Evolutionary conservation across 768 basidiomycete species (phyloP).

Genomic region (Tricholoma hemisulphureum): DNA sequence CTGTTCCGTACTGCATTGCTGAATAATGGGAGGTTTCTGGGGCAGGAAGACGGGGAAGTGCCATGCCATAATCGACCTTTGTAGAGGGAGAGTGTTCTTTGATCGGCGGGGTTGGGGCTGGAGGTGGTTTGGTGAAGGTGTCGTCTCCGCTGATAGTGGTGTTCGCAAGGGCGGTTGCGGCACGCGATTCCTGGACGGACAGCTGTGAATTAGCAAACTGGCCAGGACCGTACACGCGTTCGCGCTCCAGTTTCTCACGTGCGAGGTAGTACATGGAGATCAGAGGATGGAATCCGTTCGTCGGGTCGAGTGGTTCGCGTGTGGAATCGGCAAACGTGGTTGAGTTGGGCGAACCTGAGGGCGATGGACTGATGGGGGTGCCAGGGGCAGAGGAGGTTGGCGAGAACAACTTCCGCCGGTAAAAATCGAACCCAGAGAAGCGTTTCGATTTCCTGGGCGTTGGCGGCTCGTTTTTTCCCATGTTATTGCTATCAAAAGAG

Average conservation of each 20-base stretch:
- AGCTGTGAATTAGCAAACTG: conserved; percentile 92
- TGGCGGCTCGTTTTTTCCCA: conserved; percentile 41
- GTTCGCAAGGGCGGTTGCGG: conserved; percentile 7
- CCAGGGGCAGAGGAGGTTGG: conserved; percentile 49
- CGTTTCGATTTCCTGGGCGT: conserved; percentile 70
- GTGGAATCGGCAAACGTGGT: conserved; percentile 44
- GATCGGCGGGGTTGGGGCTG: conserved; percentile 22
- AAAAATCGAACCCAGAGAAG: conserved; percentile 96
- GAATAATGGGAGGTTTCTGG: conserved; percentile 82
- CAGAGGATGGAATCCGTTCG: conserved; percentile 89
- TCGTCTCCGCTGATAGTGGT: not conserved
- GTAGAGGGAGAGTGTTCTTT: conserved; percentile 30
- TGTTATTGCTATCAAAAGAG: conserved; percentile 51
- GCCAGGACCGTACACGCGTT: conserved; percentile 89
- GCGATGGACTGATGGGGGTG: conserved; percentile 48
- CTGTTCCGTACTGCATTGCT: conserved; percentile 74
- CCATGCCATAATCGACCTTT: conserved; percentile 78
- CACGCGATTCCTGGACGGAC: conserved; percentile 41
- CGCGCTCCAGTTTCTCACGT: conserved; percentile 92
- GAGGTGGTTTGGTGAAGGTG: conserved; percentile 8
- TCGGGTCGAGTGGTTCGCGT: conserved; percentile 72
- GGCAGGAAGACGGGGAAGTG: conserved; percentile 74
- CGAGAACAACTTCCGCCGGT: conserved; percentile 83
- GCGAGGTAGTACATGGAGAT: conserved; percentile 97
- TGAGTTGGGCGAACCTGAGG: conserved; percentile 57